Evolutionary conservation across 129 eudicot genomes (phyloP), one percentile per base, ranked within the genome.

Genomic region (Solidago caesia): DNA sequence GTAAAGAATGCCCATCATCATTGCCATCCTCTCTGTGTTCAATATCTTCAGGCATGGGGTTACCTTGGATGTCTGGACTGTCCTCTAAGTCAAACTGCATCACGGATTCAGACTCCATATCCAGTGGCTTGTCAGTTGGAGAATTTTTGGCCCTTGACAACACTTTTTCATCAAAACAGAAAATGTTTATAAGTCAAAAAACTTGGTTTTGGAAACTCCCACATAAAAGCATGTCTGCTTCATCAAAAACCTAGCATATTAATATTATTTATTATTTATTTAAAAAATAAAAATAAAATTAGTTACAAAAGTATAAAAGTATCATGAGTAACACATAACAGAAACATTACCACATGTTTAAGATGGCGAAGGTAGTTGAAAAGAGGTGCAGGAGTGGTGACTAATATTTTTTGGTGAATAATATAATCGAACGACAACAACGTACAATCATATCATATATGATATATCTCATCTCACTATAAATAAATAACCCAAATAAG

Each of bases 141-240:
- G 82, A 72, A 26, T 60, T 66, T 70, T 84, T 87, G 7, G 77
- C 76, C 7, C 88, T 89, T 49, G 97, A 94, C 71, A 94, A 67
- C 72, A 91, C 86, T 68, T 94, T 94, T 80, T 94, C 99, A 51
- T 91, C 99, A 73, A 88, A 94, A 64, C 97, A 96, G 74, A 94
- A 84, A 96, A 94, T 89, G 80, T 94, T 85, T 75, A 94, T 94
- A 68, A 94, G 97, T 62, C 96, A 97, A 66, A 91, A 84, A 48
- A 91, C 91, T 81, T 94, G 97, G 91, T 94, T 94, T 83, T 94
- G 99, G 71, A 91, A 94, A 72, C 99, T 88, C 61, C 99, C 97
- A 49, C 97, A 94, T 42, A 94, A 87, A 39, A 94, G 86, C 96
- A 94, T 78, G 82, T 90, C 99, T 51, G 99, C 99, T 84, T 94